Evolutionary conservation across 2,329 filamentous ascomycete species (phyloP).

Genomic region (Colletotrichum liaoningense): DNA sequence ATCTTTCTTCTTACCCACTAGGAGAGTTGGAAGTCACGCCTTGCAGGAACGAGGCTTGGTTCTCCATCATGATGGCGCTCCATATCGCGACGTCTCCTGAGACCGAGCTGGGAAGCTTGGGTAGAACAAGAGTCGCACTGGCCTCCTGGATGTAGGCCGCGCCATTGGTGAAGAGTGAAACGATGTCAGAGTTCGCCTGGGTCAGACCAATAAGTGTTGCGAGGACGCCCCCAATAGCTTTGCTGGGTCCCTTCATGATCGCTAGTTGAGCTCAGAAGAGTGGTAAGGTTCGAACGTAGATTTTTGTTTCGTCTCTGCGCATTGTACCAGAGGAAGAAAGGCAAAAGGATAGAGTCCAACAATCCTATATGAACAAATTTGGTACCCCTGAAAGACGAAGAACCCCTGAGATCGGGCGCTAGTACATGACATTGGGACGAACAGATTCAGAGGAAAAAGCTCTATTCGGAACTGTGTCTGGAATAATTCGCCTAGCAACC

Average conservation of each 20-base stretch:
- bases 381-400: not conserved
- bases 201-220: constrained; percentile 49
- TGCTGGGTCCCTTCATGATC: not conserved
- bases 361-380: not conserved
- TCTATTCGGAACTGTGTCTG: not conserved
- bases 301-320: not conserved
- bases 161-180: constrained; percentile 15
- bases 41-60: constrained; percentile 16
- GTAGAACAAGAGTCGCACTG: constrained; percentile 6
- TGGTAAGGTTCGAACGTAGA: not conserved
- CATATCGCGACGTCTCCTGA: constrained; percentile 17
- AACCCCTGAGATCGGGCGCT: not conserved
- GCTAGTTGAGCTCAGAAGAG: not conserved
- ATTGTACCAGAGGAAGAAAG: not conserved
- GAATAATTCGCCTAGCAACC: not conserved
- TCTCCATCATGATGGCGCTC: constrained; percentile 27
- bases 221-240: not conserved
- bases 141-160: constrained; percentile 16
- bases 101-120: constrained; percentile 3
- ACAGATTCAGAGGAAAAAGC: not conserved
- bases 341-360: not conserved
- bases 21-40: constrained; percentile 19
- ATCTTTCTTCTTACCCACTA: constrained; percentile 7
- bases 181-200: constrained; percentile 3
- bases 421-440: not conserved